phyloP scores from a whole-genome alignment of 441 rosid species.

The Gossypium schwendimanii region DNA sequence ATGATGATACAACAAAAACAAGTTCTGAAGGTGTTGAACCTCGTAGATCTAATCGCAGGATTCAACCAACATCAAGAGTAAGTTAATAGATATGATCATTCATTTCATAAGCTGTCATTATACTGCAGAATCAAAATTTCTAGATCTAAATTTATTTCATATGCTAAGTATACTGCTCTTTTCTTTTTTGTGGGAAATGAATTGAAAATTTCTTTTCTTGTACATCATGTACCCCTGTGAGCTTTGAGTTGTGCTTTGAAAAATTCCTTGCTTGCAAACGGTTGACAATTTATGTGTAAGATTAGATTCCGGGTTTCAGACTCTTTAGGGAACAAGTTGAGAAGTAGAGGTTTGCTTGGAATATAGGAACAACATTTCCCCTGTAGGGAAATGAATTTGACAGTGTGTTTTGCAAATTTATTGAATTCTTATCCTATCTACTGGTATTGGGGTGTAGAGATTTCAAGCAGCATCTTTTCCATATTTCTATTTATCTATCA shows the following conservation, averaged over 20 bases:
- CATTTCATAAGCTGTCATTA: not conserved
- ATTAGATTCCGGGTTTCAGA: not conserved
- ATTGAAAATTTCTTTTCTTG: not conserved
- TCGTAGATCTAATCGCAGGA: constrained; percentile 84
- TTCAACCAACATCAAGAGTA: constrained; percentile 98
- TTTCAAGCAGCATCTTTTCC: not conserved
- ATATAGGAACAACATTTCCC: not conserved
- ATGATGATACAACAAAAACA: constrained; percentile 32
- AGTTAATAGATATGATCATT: constrained; percentile 18
- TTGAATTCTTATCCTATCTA: too few species aligned
- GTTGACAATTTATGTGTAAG: not conserved
- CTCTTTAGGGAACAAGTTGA: not conserved
- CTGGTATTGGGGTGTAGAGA: not conserved
- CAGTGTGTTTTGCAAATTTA: not conserved
- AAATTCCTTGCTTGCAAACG: not conserved
- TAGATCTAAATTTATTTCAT: not conserved
- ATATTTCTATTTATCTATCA: not conserved
- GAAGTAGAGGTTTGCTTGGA: not conserved
- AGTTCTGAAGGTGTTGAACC: constrained; percentile 53
- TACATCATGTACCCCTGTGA: not conserved
- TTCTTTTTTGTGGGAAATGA: not conserved
- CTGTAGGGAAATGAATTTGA: not conserved
- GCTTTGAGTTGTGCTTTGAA: not conserved
- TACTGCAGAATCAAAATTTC: not conserved
- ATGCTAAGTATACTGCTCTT: not conserved